These are phyloP conservation scores for Metschnikowia proteae DNA, from an alignment of 805 yeast species.

Conservation along the genomic window DNA sequence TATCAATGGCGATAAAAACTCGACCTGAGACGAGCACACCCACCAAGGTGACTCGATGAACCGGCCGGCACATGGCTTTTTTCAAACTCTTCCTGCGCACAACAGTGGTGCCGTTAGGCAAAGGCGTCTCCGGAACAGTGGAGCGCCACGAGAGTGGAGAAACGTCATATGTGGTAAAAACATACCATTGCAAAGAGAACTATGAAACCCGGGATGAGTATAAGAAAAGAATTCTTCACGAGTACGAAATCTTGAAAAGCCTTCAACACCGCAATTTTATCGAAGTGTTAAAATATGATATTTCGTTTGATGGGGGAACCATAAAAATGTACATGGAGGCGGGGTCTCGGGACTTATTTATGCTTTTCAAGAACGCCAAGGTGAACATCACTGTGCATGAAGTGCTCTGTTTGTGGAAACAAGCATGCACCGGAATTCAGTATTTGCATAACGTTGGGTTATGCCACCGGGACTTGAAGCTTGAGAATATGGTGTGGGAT, in stretches of 20 bases:
- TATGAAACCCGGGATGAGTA: slow-evolving; percentile 41
- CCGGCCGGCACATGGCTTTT: neutral
- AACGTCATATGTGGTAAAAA: slow-evolving; percentile 42
- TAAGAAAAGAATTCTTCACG: slow-evolving; percentile 33
- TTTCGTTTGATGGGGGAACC: slow-evolving; percentile 18
- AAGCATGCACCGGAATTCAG: slow-evolving; percentile 34
- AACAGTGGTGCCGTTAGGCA: slow-evolving; percentile 22
- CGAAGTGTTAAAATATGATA: slow-evolving; percentile 27
- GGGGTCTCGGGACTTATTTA: slow-evolving; percentile 20
- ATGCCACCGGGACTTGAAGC: slow-evolving; percentile 51
- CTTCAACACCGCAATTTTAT: slow-evolving; percentile 35
- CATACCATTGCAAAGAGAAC: slow-evolving; percentile 37
- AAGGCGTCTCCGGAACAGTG: slow-evolving; percentile 33
- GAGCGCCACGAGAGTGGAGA: slow-evolving; percentile 19
- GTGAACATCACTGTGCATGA: slow-evolving; percentile 7
- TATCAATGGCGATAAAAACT: too few species aligned
- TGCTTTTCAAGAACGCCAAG: slow-evolving; percentile 9
- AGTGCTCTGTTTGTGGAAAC: slow-evolving; percentile 37
- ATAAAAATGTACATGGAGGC: slow-evolving; percentile 35
- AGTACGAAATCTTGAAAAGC: slow-evolving; percentile 28
- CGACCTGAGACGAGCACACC: too few species aligned
- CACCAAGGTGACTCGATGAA: neutral
- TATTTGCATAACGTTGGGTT: slow-evolving; percentile 36
- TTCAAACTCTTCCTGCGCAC: neutral
- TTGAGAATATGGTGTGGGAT: slow-evolving; percentile 42